phyloP scores from a whole-genome alignment of 1,284 basidiomycete genomes.

The Singerocomus inundabilis region DNA sequence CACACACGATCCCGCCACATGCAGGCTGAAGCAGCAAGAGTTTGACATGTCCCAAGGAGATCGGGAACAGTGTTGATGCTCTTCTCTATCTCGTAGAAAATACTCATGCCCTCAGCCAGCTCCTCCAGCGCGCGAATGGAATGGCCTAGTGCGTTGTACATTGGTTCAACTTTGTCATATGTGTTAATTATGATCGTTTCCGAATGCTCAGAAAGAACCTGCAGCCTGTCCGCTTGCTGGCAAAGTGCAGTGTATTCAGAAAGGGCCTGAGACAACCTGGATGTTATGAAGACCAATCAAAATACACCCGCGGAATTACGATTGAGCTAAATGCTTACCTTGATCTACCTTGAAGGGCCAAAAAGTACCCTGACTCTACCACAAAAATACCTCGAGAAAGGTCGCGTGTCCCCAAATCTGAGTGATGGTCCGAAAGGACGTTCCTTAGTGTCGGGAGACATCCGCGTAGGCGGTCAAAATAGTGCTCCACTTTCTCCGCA shows the following conservation, averaged over 20 bases:
- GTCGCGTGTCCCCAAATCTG: constrained; percentile 83
- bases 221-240: constrained; percentile 21
- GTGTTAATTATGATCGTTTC: constrained; percentile 23
- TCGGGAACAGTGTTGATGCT: constrained; percentile 22
- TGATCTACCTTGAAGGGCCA: constrained; percentile 54
- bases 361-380: constrained; percentile 75
- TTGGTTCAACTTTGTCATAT: constrained; percentile 22
- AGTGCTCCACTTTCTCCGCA: constrained; percentile 54
- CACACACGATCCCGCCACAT: constrained; percentile 27
- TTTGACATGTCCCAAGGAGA: constrained; percentile 32
- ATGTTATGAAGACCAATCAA: not conserved
- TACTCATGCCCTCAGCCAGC: constrained; percentile 34
- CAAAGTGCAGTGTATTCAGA: constrained; percentile 14
- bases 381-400: constrained; percentile 78
- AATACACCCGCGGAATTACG: not conserved
- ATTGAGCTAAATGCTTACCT: constrained; percentile 35
- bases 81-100: constrained; percentile 36
- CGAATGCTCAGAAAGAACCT: constrained; percentile 19
- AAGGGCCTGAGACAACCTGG: constrained; percentile 41
- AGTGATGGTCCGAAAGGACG: constrained; percentile 69
- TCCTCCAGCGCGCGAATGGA: constrained; percentile 41
- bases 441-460: constrained; percentile 69
- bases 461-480: constrained; percentile 71
- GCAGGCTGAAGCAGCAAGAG: constrained; percentile 20
- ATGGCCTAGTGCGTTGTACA: constrained; percentile 29